Evolutionary conservation across 2,329 filamentous ascomycete species (phyloP).

Genomic region (Botrytis deweyae): DNA sequence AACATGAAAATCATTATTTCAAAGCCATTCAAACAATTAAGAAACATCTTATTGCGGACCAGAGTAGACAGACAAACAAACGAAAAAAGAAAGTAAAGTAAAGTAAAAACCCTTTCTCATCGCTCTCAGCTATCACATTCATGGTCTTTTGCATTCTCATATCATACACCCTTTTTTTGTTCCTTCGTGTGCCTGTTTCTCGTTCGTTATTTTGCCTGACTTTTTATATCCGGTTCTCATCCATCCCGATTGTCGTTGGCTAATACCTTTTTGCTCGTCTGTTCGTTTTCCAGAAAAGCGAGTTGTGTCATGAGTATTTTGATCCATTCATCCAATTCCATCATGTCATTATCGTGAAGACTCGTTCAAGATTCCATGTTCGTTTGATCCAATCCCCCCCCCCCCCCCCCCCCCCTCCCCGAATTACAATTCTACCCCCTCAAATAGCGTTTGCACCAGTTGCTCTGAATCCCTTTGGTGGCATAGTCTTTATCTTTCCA

Average conservation of each 20-base stretch:
- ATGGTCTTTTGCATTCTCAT: neutral
- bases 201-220: neutral
- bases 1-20: neutral
- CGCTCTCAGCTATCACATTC: neutral
- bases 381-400: neutral
- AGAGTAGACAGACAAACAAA: neutral
- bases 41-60: neutral
- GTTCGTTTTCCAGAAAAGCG: neutral
- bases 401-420: neutral
- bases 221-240: neutral
- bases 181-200: neutral
- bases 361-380: slow-evolving; percentile 1
- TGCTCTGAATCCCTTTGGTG: slow-evolving; percentile 21
- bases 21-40: neutral
- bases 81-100: neutral
- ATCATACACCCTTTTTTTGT: slow-evolving; percentile 2
- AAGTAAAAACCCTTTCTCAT: slow-evolving; percentile 5
- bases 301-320: neutral
- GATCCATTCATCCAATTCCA: neutral
- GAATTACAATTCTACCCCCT: neutral
- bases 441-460: slow-evolving; percentile 23
- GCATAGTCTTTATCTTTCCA: slow-evolving; percentile 19
- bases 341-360: slow-evolving; percentile 14
- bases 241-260: neutral
- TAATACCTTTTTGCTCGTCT: neutral